These are phyloP conservation scores for Infundibulicybe gibba DNA, from an alignment of 768 basidiomycete species.

Conservation along the genomic window DNA sequence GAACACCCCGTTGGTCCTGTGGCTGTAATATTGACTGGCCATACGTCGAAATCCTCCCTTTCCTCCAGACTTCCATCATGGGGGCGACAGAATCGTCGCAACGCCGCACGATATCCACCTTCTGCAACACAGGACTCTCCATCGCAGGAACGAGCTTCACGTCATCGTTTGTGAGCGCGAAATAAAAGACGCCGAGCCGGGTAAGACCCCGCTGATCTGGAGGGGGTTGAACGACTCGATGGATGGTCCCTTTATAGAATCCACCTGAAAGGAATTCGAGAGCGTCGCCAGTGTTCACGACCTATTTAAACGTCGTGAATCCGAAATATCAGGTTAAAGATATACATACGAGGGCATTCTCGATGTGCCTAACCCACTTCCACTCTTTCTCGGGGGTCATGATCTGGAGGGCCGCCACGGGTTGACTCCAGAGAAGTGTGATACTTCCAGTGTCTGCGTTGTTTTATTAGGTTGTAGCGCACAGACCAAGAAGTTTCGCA, in stretches of 20 bases:
- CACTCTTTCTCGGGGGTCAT: constrained; percentile 44
- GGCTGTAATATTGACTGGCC: constrained; percentile 43
- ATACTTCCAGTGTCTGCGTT: constrained; percentile 45
- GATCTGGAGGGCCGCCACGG: constrained; percentile 53
- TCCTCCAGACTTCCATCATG: constrained; percentile 52
- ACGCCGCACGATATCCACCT: constrained; percentile 33
- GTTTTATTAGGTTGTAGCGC: not conserved
- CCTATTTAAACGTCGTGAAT: constrained; percentile 37
- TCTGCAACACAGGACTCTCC: constrained; percentile 47
- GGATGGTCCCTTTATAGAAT: constrained; percentile 41
- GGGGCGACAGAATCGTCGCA: constrained; percentile 40
- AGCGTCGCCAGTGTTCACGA: constrained; percentile 43
- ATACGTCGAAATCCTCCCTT: constrained; percentile 46
- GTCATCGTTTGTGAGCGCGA: constrained; percentile 48
- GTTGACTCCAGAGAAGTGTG: constrained; percentile 57
- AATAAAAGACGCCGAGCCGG: constrained; percentile 54
- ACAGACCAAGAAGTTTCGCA: constrained; percentile 8
- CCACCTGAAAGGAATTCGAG: constrained; percentile 45
- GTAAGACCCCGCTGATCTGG: constrained; percentile 33
- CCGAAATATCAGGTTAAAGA: not conserved
- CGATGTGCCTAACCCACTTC: constrained; percentile 54
- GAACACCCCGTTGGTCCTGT: constrained; percentile 36
- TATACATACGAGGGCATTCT: constrained; percentile 44
- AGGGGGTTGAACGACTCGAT: constrained; percentile 44
- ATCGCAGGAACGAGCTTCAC: constrained; percentile 21